phyloP scores from a whole-genome alignment of 108 stramenopile genomes.

The Stephanodiscus minutulus region DNA sequence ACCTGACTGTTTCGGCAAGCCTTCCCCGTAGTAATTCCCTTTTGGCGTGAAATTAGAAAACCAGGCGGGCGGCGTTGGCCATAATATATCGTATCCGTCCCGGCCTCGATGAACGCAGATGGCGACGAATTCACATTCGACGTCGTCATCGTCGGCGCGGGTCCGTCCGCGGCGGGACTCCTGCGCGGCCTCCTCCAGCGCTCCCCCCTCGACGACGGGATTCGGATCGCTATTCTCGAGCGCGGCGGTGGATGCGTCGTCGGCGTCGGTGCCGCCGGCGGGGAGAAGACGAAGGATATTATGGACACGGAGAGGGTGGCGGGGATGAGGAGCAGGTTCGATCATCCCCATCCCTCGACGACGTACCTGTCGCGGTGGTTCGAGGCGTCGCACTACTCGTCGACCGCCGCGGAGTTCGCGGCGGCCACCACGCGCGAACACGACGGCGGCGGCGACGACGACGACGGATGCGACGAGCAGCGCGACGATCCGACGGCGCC shows the following conservation, averaged over 20 bases:
- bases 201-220: not conserved
- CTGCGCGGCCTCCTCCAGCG: conserved; percentile 57
- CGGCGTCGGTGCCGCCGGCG: too few species aligned
- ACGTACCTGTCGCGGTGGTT: conserved; percentile 34
- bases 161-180: conserved; percentile 76
- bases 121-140: conserved; percentile 38
- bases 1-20: too few species aligned
- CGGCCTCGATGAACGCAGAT: too few species aligned
- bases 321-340: not conserved
- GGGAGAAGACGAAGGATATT: not conserved
- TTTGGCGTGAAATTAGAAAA: too few species aligned
- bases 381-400: conserved; percentile 38
- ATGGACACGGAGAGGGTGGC: not conserved
- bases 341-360: conserved; percentile 32
- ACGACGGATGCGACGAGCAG: not conserved
- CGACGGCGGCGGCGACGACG: not conserved
- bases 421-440: too few species aligned
- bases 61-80: too few species aligned
- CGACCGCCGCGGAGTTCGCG: not conserved
- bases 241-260: conserved; percentile 56
- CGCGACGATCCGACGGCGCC: not conserved
- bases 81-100: too few species aligned
- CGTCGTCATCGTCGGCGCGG: conserved; percentile 72
- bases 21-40: too few species aligned
- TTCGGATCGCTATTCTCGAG: conserved; percentile 68